Evolutionary conservation across 2,329 filamentous ascomycete genomes (phyloP).

Genomic region (Fusarium acutatum): DNA sequence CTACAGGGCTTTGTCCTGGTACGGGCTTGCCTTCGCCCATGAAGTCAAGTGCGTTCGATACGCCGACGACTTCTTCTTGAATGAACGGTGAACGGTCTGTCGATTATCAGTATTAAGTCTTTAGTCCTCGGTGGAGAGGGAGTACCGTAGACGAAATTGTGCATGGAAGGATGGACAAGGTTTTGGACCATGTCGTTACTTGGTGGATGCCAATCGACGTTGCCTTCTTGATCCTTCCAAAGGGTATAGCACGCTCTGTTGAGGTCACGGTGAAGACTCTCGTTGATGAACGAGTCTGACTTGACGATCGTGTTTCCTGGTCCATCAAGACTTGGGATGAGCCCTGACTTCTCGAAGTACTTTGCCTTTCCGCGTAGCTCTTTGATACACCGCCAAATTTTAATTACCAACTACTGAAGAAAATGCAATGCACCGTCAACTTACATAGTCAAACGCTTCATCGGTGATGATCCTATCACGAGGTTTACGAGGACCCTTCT

Average conservation of each 20-base stretch:
- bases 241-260: background rate
- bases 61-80: background rate
- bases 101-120: background rate
- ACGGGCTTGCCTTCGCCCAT: background rate
- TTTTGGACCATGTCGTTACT: slow-evolving; percentile 1
- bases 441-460: background rate
- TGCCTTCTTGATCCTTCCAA: background rate
- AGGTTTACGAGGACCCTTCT: background rate
- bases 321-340: background rate
- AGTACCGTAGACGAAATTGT: background rate
- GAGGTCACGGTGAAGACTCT: background rate
- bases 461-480: background rate
- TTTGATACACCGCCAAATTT: background rate
- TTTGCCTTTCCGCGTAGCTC: background rate
- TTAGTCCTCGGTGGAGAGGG: background rate
- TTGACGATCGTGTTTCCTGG: background rate
- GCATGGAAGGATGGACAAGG: slow-evolving; percentile 4
- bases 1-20: background rate
- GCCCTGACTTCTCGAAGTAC: background rate
- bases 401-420: background rate
- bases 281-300: background rate
- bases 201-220: background rate
- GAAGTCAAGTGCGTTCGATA: background rate
- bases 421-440: background rate
- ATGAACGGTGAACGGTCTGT: background rate